Percentiles rank a stretch among this genome's conserved stretches.
Conservation (phyloP, 2,329 filamentous ascomycete species). For the Didymella sp. region DNA sequence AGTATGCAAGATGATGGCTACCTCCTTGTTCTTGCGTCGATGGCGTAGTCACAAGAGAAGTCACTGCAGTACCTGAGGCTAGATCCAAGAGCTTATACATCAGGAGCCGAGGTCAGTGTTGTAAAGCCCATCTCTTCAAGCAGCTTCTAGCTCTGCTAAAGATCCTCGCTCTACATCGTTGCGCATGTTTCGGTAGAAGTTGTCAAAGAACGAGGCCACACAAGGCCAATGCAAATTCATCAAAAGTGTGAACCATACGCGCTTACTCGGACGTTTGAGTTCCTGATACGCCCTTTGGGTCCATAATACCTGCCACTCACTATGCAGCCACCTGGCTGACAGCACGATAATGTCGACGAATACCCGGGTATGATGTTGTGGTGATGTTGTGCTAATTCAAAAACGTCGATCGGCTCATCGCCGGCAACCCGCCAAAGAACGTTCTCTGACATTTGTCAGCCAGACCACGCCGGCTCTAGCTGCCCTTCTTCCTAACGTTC, state of each 20-base stretch:
- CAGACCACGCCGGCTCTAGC: constrained; percentile 7
- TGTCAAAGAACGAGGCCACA: no score
- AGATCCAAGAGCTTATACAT: background rate
- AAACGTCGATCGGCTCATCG: constrained; percentile 12
- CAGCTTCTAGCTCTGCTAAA: background rate
- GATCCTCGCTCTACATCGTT: background rate
- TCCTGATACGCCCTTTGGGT: no score
- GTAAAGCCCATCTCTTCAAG: background rate
- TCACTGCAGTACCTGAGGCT: background rate
- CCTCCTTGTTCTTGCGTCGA: background rate
- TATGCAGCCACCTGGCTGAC: background rate
- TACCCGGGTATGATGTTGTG: constrained; percentile 9
- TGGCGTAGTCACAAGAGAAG: background rate
- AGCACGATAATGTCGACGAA: background rate
- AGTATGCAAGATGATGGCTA: background rate
- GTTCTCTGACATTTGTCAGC: constrained; percentile 18
- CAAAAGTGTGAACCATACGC: background rate
- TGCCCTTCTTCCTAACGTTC: constrained; percentile 5
- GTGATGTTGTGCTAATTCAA: constrained; percentile 5
- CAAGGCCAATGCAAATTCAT: no score
- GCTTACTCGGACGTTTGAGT: background rate
- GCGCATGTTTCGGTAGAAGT: background rate
- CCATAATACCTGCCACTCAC: background rate
- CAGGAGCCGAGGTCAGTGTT: background rate
- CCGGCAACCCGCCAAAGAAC: constrained; percentile 8